A percentile compares a stretch with the other conserved stretches of the same genome.
These are phyloP conservation scores for Triticum urartu DNA, from an alignment of 176 grass and related monocot genomes.

Conservation along the genomic window DNA sequence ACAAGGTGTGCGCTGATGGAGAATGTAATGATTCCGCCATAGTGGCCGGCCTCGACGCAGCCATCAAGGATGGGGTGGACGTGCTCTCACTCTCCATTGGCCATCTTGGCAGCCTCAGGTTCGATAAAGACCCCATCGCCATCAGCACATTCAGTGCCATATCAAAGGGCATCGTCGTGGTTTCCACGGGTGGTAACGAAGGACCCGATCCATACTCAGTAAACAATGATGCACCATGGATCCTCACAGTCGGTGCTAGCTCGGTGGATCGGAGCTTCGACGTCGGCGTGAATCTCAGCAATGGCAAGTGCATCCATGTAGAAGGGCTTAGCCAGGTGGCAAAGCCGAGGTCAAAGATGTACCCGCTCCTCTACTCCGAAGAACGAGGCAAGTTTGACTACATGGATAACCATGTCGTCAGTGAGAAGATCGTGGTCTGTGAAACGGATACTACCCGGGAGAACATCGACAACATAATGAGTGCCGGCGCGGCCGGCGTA, in stretches of 20 bases:
- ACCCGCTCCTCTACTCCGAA: neutral
- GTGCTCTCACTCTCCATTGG: neutral
- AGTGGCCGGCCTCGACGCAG: neutral
- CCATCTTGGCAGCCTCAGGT: neutral
- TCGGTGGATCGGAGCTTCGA: neutral
- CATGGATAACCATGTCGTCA: neutral
- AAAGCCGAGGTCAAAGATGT: neutral
- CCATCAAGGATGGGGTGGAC: slow-evolving; percentile 16
- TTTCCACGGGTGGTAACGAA: neutral
- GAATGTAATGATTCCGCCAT: neutral
- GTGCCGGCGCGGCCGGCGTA: neutral
- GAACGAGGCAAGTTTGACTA: neutral
- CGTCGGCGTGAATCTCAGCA: neutral
- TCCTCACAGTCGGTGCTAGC: neutral
- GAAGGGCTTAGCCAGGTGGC: neutral
- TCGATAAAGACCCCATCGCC: neutral
- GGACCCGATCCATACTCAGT: neutral
- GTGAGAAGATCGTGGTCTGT: neutral
- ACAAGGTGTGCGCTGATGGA: neutral
- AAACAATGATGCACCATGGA: neutral
- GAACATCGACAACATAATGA: neutral
- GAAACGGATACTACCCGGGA: neutral
- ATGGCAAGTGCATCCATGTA: neutral
- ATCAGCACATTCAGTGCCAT: neutral
- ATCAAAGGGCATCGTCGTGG: neutral